phyloP scores from a whole-genome alignment of 1,139 yeast genomes.

The Debaryomyces nepalensis region DNA sequence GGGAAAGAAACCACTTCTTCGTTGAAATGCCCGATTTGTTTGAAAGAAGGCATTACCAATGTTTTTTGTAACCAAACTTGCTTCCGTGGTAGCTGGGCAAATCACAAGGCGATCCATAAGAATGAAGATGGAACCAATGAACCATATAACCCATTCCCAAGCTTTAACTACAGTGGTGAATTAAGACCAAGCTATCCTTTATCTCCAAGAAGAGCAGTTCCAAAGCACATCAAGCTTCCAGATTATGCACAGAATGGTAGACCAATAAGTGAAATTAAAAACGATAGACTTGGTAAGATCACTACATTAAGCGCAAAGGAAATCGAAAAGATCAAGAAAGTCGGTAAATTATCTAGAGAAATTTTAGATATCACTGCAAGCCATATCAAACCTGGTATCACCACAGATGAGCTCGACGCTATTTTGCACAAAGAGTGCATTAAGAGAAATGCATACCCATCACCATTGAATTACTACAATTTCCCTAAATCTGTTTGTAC shows the following conservation, averaged over 20 bases:
- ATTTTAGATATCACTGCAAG: slow-evolving; percentile 87
- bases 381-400: slow-evolving; percentile 81
- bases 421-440: slow-evolving; percentile 87
- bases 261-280: slow-evolving; percentile 77
- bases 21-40: slow-evolving; percentile 90
- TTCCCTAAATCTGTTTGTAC: slow-evolving; percentile 94
- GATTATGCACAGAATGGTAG: slow-evolving; percentile 85
- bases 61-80: slow-evolving; percentile 86
- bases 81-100: slow-evolving; percentile 74
- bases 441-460: slow-evolving; percentile 90
- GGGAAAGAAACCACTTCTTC: slow-evolving; percentile 77
- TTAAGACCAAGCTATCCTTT: slow-evolving; percentile 84
- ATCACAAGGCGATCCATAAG: slow-evolving; percentile 56
- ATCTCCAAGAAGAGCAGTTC: slow-evolving; percentile 69
- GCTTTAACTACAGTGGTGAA: slow-evolving; percentile 71
- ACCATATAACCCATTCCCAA: slow-evolving; percentile 85
- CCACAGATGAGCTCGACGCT: slow-evolving; percentile 91
- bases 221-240: slow-evolving; percentile 73
- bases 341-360: slow-evolving; percentile 80
- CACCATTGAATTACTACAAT: slow-evolving; percentile 92
- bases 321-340: slow-evolving; percentile 73
- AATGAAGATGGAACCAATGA: slow-evolving; percentile 47
- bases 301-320: slow-evolving; percentile 66
- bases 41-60: slow-evolving; percentile 66
- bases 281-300: slow-evolving; percentile 71